These are phyloP conservation scores for Candida jianshihensis DNA, from an alignment of 805 yeast species.

Conservation along the genomic window DNA sequence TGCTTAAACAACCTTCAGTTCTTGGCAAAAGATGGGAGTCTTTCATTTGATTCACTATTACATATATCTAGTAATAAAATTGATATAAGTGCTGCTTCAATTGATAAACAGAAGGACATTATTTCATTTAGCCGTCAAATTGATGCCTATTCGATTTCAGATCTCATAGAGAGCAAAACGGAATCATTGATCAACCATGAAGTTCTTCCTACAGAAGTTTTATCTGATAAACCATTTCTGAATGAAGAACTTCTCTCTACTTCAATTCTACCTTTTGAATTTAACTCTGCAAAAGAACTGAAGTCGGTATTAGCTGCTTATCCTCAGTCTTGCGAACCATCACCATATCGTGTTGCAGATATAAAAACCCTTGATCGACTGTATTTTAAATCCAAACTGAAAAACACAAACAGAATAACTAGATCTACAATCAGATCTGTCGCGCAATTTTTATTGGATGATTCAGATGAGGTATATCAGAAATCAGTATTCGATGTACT, in stretches of 20 bases:
- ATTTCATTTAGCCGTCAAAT: not conserved
- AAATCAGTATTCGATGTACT: slow-evolving; percentile 11
- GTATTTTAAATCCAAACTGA: slow-evolving; percentile 11
- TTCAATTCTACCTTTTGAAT: slow-evolving; percentile 32
- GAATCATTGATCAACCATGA: slow-evolving; percentile 12
- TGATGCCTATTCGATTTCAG: slow-evolving; percentile 11
- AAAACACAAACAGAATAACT: slow-evolving; percentile 10
- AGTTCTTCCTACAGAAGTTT: slow-evolving; percentile 25
- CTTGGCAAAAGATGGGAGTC: no score
- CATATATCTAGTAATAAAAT: not conserved
- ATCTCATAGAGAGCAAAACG: slow-evolving; percentile 7
- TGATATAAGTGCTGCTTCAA: not conserved
- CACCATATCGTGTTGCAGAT: not conserved
- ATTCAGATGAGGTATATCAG: slow-evolving; percentile 5
- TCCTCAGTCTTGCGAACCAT: not conserved
- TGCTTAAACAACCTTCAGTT: slow-evolving; percentile 40
- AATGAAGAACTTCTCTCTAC: slow-evolving; percentile 27
- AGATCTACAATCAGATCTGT: slow-evolving; percentile 5
- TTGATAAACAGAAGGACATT: slow-evolving; percentile 1
- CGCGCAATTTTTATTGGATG: slow-evolving; percentile 4
- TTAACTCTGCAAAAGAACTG: slow-evolving; percentile 24
- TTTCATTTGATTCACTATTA: not conserved
- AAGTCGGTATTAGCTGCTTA: slow-evolving; percentile 3
- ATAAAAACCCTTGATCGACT: slow-evolving; percentile 9
- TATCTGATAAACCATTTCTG: slow-evolving; percentile 28